Evolutionary conservation across 345 rosid species (phyloP), one percentile per base, ranked within the genome.

Genomic region (Eucalyptus virginea): DNA sequence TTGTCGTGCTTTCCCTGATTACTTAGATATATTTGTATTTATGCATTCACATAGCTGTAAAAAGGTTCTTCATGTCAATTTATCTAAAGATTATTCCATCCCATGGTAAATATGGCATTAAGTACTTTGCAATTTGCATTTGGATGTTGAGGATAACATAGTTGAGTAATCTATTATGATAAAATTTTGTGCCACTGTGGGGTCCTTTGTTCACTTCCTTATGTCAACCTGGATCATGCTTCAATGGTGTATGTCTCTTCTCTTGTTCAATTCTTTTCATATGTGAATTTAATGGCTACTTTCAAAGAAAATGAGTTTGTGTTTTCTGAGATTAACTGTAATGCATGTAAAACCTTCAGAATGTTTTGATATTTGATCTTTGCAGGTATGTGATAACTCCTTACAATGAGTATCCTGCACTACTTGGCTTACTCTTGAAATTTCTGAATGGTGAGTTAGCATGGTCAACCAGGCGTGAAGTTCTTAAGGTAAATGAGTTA

Each of bases 401-500:
- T 58, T 97, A 97, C 92, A 97, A 92, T 88, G 98, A 97, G 93
- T 97, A 96, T 92, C 99, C 99, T 48, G 94, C 88, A 91, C 93
- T 98, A 89, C 98, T 98, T 90, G 99, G 98, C 88, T 93, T 98
- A 91, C 99, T 98, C 90, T 92, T 98, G 94, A 98, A 98, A 92
- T 89, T 98, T 94, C 94, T 98, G 94, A 96, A 97, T 92, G 99
- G 99, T 58, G 99, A 98, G 94, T 93, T 97, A 81, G 93, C 94
- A 88, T 98, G 99, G 99, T 96, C 99, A 52, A 98, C 99, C 87
- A 95, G 99, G 93, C 95, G 98, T 89, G 99, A 98, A 98, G 99
- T 96, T 58, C 94, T 98, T 86, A 98, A 98, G 99, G 99, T 98
- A 91, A 49, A 80, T 88, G 88, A 87, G 89, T 88, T 86, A 44